A percentile compares a stretch with the other conserved stretches of the same genome.
phyloP scores from a whole-genome alignment of 2,329 filamentous ascomycete genomes.

The Hymenoscyphus albidus region DNA sequence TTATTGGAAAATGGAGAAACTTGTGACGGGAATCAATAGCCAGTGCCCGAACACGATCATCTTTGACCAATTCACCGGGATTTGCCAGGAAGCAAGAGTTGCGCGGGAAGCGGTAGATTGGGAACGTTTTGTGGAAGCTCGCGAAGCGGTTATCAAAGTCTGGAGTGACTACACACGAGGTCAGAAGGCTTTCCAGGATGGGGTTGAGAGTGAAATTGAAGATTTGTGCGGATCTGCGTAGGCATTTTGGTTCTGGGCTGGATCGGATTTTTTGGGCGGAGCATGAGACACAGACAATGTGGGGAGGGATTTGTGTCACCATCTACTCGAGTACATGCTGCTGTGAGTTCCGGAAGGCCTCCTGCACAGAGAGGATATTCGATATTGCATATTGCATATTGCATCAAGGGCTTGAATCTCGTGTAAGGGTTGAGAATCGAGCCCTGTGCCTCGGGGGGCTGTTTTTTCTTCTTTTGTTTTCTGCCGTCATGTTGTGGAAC shows the following conservation, averaged over 20 bases:
- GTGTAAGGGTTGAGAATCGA: too few relatives aligned
- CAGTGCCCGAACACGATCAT: conserved; percentile 7
- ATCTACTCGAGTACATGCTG: too few relatives aligned
- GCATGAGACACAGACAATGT: too few relatives aligned
- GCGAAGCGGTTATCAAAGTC: conserved; percentile 1
- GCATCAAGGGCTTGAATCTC: too few relatives aligned
- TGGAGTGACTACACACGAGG: conserved; percentile 5
- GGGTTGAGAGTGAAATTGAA: neutral
- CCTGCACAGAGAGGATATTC: too few relatives aligned
- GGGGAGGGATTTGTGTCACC: too few relatives aligned
- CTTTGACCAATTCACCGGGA: conserved; percentile 1
- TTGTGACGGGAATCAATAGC: conserved; percentile 16
- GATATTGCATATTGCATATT: too few relatives aligned
- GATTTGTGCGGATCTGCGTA: neutral
- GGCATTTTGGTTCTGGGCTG: too few relatives aligned
- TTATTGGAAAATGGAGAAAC: conserved; percentile 21
- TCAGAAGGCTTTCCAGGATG: conserved; percentile 6
- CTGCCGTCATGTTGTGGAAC: too few relatives aligned
- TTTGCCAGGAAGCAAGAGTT: conserved; percentile 7
- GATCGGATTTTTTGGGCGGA: neutral
- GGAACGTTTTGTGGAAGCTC: conserved; percentile 1
- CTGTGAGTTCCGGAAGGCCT: too few relatives aligned
- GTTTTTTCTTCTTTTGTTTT: too few relatives aligned
- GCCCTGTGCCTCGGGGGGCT: too few relatives aligned
- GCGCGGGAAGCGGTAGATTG: conserved; percentile 8